Percentiles rank a stretch among this genome's conserved stretches.
These are phyloP conservation scores for Yamadazyma kanchanaburiensis DNA, from an alignment of 1,139 yeast genomes.

Conservation along the genomic window DNA sequence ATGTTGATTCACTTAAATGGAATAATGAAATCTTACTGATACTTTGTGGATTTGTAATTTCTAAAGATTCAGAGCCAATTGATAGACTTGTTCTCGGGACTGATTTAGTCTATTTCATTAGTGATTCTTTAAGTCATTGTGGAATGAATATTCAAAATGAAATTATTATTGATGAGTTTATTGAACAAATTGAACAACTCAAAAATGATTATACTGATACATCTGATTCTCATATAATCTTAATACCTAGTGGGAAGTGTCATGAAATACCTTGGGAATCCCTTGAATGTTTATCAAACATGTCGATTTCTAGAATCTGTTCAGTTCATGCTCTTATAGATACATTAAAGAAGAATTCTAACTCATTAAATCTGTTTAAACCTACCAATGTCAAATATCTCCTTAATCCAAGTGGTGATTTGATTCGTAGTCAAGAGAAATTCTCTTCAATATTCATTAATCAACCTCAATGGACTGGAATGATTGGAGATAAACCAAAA, in stretches of 20 bases:
- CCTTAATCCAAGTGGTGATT: constrained; percentile 81
- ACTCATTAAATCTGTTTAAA: neutral
- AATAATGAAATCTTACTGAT: no score
- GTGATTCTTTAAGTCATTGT: constrained; percentile 58
- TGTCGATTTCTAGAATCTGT: constrained; percentile 74
- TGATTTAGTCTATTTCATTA: constrained; percentile 60
- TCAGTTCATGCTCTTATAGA: constrained; percentile 51
- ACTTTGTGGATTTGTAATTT: no score
- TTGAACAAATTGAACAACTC: constrained; percentile 7
- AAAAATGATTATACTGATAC: neutral
- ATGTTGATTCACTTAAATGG: neutral
- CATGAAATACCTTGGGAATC: constrained; percentile 88
- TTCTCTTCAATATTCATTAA: constrained; percentile 48
- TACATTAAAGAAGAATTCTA: constrained; percentile 21
- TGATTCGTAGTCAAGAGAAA: constrained; percentile 60
- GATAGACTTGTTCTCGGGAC: constrained; percentile 23
- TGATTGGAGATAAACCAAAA: constrained; percentile 52
- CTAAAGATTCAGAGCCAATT: constrained; percentile 20
- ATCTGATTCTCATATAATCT: constrained; percentile 73
- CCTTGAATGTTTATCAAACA: constrained; percentile 47
- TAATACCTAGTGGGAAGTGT: constrained; percentile 65
- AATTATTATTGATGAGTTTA: constrained; percentile 53
- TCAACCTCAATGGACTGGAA: constrained; percentile 50
- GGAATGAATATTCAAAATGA: constrained; percentile 67
- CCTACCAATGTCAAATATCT: constrained; percentile 34